A percentile compares a stretch with the other conserved stretches of the same genome.
phyloP scores from a whole-genome alignment of 2,329 filamentous ascomycete species.

The Verticillium zaregamsianum region DNA sequence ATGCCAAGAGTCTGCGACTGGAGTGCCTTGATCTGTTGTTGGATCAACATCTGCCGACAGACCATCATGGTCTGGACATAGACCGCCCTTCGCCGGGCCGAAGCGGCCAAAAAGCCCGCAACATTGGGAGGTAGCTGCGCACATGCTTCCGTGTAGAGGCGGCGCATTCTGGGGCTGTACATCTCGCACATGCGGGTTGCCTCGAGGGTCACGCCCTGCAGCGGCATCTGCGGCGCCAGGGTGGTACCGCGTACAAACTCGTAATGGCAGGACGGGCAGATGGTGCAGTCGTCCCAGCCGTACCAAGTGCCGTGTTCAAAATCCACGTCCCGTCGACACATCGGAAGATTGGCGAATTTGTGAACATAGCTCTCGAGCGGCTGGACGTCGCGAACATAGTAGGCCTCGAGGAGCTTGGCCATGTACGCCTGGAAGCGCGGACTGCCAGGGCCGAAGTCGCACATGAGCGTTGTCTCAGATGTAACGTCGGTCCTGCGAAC shows the following conservation, averaged over 20 bases:
- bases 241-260: slow-evolving; percentile 23
- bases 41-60: slow-evolving; percentile 19
- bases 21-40: slow-evolving; percentile 18
- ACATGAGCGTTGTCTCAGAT: slow-evolving; percentile 18
- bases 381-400: slow-evolving; percentile 19
- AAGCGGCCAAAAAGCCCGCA: slow-evolving; percentile 18
- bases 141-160: slow-evolving; percentile 25
- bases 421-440: slow-evolving; percentile 19
- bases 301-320: slow-evolving; percentile 22
- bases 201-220: slow-evolving; percentile 16
- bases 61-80: slow-evolving; percentile 27
- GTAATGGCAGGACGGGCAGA: slow-evolving; percentile 32
- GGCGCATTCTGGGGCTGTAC: slow-evolving; percentile 32
- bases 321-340: slow-evolving; percentile 20
- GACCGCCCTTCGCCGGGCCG: slow-evolving; percentile 21
- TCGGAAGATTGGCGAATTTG: slow-evolving; percentile 22
- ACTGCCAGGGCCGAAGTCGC: slow-evolving; percentile 28
- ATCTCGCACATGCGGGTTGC: slow-evolving; percentile 28
- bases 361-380: slow-evolving; percentile 22
- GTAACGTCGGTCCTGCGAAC: slow-evolving; percentile 14
- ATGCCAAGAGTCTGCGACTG: slow-evolving; percentile 20
- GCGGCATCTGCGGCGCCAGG: slow-evolving; percentile 22
- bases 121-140: slow-evolving; percentile 14
- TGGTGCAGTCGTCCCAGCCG: slow-evolving; percentile 29
- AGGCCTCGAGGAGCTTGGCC: slow-evolving; percentile 19